These are phyloP conservation scores for Schoenoplectus triqueter DNA, from an alignment of 202 grass and related monocot species.

Conservation along the genomic window DNA sequence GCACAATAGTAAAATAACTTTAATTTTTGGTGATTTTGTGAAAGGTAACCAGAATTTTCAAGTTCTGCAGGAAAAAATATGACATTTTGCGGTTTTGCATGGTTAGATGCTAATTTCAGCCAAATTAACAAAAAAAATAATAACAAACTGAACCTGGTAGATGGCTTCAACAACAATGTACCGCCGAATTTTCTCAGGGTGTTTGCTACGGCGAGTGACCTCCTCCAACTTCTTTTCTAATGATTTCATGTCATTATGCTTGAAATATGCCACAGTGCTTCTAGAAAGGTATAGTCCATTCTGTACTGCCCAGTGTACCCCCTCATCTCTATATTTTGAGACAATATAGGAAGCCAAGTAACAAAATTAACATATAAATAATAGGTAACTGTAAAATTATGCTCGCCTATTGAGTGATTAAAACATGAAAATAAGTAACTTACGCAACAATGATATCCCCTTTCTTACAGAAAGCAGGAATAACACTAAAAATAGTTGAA, in stretches of 20 bases:
- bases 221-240: constrained; percentile 80
- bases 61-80: constrained; percentile 7
- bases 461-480: constrained; percentile 99
- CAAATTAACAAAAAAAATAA: constrained; percentile 35
- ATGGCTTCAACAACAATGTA: constrained; percentile 96
- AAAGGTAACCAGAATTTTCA: not conserved
- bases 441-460: constrained; percentile 97
- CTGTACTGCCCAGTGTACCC: constrained; percentile 94
- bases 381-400: constrained; percentile 29
- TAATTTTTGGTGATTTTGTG: not conserved
- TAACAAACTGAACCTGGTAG: constrained; percentile 67
- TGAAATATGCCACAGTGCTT: constrained; percentile 93
- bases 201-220: constrained; percentile 74
- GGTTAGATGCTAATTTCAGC: constrained; percentile 5
- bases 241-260: constrained; percentile 98
- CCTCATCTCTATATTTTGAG: constrained; percentile 76
- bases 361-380: constrained; percentile 1
- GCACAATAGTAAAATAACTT: not conserved
- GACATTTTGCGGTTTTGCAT: constrained; percentile 8
- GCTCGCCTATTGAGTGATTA: constrained; percentile 18
- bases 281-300: constrained; percentile 91
- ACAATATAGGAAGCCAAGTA: not conserved
- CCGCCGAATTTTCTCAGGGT: constrained; percentile 77
- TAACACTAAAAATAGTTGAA: constrained; percentile 98
- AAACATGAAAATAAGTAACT: constrained; percentile 50